Evolutionary conservation across 1,284 basidiomycete genomes (phyloP), one percentile per base, ranked within the genome.

Genomic region (Wallemia mellicola): DNA sequence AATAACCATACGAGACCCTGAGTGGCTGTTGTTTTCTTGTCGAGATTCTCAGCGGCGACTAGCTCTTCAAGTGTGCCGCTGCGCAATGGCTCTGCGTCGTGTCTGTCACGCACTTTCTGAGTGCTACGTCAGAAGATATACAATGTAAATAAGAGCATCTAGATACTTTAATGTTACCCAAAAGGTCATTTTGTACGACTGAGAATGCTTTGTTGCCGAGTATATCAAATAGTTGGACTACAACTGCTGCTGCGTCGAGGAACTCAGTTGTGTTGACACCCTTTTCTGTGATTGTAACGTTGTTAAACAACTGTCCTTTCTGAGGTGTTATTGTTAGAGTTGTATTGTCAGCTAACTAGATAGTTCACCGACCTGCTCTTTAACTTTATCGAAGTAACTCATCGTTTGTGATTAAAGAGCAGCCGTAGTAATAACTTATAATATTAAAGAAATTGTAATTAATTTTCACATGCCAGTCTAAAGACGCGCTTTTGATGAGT

Each of bases 1-100:
- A 85, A 74, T 58, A 98, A 77, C 92, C 91, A 98, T 71, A 95
- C 74, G 60, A 96, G 76, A 19, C 86, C 89, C 65, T 94, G 83
- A 0, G 89, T 94, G 2, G 91, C 87, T 0, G 77, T 77, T 15
- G 78, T 76, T 71, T 89, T 87, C 75, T 91, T 88, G 70, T 86
- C 82, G 27, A 74, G 75, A 69, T 84, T 81, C 72, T 98, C 94
- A 67, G 84, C 82, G 66, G 77, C 76, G 9, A 94, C 80, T 32
- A 99, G 78, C 60, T 76, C 73, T 71, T 98, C 85, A 38, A 99
- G 77, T 1, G 92, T 95, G 28, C 71, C 70, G 1, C 83, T 87
- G 63, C 77, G 68, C 2, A 71, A 71, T 2, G 81, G 81, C 48
- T 75, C 72, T 2, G 80, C 76, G 38, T 81, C 74, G 68, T 86